These are phyloP conservation scores for Amyloporia xantha DNA, from an alignment of 768 basidiomycete species.

Conservation along the genomic window DNA sequence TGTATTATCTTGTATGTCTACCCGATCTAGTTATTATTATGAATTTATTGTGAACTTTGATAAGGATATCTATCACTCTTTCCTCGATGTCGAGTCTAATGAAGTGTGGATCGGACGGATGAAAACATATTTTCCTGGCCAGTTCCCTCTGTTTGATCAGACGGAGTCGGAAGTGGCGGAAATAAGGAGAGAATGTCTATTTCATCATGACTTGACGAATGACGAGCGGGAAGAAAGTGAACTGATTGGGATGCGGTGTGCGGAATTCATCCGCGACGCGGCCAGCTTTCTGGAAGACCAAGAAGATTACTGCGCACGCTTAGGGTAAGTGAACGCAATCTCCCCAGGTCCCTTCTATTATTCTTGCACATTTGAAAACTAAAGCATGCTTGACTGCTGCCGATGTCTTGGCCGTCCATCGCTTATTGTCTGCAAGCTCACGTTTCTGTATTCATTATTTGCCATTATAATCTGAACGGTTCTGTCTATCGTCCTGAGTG, in stretches of 20 bases:
- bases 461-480: no score
- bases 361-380: no score
- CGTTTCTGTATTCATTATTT: no score
- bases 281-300: conserved; percentile 6
- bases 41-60: neutral
- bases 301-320: conserved; percentile 5
- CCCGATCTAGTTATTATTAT: neutral
- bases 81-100: conserved; percentile 5
- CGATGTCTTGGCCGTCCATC: no score
- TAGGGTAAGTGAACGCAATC: conserved; percentile 7
- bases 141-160: conserved; percentile 1
- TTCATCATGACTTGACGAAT: conserved; percentile 8
- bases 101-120: neutral
- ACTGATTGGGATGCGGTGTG: conserved; percentile 5
- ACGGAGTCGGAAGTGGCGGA: neutral
- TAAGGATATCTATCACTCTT: conserved; percentile 10
- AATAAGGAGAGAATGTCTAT: neutral
- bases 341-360: no score
- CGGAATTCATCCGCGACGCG: conserved; percentile 9
- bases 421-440: no score
- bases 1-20: conserved; percentile 9
- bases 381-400: no score
- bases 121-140: conserved; percentile 1
- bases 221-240: conserved; percentile 4
- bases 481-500: no score